Percentiles rank a stretch among this genome's conserved stretches.
Conservation (phyloP, 176 grass and related monocot genomes). For the Microstegium vimineum region DNA sequence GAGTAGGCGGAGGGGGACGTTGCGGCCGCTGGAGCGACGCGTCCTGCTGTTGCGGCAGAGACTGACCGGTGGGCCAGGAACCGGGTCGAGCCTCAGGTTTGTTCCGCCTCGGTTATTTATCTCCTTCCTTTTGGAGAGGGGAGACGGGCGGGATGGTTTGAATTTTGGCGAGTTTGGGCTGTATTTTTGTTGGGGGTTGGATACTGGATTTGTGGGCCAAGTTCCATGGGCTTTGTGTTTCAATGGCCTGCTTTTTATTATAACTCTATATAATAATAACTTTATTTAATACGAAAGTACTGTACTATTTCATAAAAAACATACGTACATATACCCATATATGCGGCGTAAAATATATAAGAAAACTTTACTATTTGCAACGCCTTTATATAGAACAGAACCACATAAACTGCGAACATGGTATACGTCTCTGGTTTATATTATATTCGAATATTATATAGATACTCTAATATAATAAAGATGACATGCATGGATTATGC, state of each 20-base stretch:
- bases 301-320: too few species aligned
- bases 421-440: too few species aligned
- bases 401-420: too few species aligned
- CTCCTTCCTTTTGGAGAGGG: neutral
- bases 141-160: slow-evolving; percentile 36
- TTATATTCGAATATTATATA: too few species aligned
- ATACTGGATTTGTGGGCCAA: neutral
- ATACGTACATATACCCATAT: too few species aligned
- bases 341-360: too few species aligned
- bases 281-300: too few species aligned
- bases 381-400: too few species aligned
- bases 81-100: neutral
- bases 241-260: neutral
- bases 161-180: slow-evolving; percentile 17
- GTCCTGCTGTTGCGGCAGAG: neutral
- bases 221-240: neutral
- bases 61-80: neutral
- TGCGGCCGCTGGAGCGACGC: neutral
- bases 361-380: too few species aligned
- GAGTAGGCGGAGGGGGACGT: too few species aligned
- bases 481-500: neutral
- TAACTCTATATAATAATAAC: too few species aligned
- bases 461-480: too few species aligned
- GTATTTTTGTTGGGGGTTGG: neutral
- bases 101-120: neutral